These are phyloP conservation scores for Coffea humblotiana DNA, from an alignment of 305 asterid species.

Conservation along the genomic window DNA sequence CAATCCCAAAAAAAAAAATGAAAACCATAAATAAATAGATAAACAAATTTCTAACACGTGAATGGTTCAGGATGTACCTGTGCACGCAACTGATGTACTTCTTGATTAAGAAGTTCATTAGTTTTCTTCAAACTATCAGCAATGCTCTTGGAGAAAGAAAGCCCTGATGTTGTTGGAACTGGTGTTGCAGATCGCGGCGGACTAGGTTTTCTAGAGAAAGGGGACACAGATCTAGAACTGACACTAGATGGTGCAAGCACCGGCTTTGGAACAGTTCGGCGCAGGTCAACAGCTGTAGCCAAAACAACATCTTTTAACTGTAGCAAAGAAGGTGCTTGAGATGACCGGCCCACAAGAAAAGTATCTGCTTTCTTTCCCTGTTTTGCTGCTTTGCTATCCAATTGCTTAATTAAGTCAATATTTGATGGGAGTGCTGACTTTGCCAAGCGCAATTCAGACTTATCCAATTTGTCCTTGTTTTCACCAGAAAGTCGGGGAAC, in stretches of 20 bases:
- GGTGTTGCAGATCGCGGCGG: conserved; percentile 96
- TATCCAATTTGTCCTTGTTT: conserved; percentile 83
- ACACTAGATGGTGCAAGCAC: conserved; percentile 57
- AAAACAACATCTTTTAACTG: conserved; percentile 71
- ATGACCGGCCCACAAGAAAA: conserved; percentile 65
- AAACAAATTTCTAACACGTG: background rate
- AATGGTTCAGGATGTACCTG: conserved; percentile 52
- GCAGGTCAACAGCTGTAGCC: conserved; percentile 52
- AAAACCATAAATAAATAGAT: too few species aligned
- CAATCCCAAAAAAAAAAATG: background rate
- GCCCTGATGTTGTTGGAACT: conserved; percentile 83
- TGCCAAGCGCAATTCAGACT: conserved; percentile 72
- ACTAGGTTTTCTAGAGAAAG: conserved; percentile 84
- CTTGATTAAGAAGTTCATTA: conserved; percentile 84
- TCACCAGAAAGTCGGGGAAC: conserved; percentile 87
- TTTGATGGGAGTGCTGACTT: conserved; percentile 68
- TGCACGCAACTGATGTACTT: conserved; percentile 75
- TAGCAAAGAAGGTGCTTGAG: conserved; percentile 62
- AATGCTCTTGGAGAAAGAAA: conserved; percentile 74
- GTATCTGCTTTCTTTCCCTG: conserved; percentile 84
- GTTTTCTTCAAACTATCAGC: conserved; percentile 86
- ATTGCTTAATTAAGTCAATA: conserved; percentile 80
- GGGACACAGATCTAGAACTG: conserved; percentile 89
- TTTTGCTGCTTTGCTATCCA: conserved; percentile 86
- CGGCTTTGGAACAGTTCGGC: conserved; percentile 63